Percentiles rank a stretch among this genome's conserved stretches.
Conservation (phyloP, 2,329 filamentous ascomycete genomes). For the Paraconiothyrium brasiliense region DNA sequence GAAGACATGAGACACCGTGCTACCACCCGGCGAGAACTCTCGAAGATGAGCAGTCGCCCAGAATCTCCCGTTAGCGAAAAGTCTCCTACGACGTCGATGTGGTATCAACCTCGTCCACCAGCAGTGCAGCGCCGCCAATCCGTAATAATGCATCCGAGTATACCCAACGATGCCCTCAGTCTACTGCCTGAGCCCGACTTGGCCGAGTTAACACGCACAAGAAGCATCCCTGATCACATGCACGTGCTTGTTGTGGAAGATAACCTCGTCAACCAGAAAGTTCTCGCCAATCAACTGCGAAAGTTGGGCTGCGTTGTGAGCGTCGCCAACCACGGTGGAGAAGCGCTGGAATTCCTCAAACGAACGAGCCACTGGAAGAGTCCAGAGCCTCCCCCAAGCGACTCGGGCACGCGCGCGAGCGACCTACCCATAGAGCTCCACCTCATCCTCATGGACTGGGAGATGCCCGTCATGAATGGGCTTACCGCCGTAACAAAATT, state of each 20-base stretch:
- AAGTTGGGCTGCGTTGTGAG: slow-evolving; percentile 48
- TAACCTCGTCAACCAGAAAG: slow-evolving; percentile 53
- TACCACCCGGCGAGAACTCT: slow-evolving; percentile 12
- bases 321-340: slow-evolving; percentile 51
- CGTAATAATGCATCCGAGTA: slow-evolving; percentile 5
- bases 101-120: not conserved
- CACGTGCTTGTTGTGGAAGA: slow-evolving; percentile 49
- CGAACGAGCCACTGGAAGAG: slow-evolving; percentile 33
- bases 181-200: not conserved
- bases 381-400: slow-evolving; percentile 6
- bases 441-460: slow-evolving; percentile 45
- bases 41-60: slow-evolving; percentile 5
- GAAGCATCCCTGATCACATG: slow-evolving; percentile 20
- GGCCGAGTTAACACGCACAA: not conserved
- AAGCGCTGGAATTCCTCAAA: slow-evolving; percentile 48
- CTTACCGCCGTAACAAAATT: slow-evolving; percentile 38
- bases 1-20: slow-evolving; percentile 24
- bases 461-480: slow-evolving; percentile 48
- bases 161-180: slow-evolving; percentile 6
- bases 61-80: slow-evolving; percentile 1
- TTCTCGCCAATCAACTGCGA: slow-evolving; percentile 51
- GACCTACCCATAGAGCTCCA: slow-evolving; percentile 22
- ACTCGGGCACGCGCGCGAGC: not conserved
- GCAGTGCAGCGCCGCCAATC: slow-evolving; percentile 10
- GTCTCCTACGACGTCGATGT: too few relatives aligned